A percentile compares a stretch with the other conserved stretches of the same genome.
phyloP scores from a whole-genome alignment of 2,329 filamentous ascomycete species.

The Ophiocordyceps sinensis region DNA sequence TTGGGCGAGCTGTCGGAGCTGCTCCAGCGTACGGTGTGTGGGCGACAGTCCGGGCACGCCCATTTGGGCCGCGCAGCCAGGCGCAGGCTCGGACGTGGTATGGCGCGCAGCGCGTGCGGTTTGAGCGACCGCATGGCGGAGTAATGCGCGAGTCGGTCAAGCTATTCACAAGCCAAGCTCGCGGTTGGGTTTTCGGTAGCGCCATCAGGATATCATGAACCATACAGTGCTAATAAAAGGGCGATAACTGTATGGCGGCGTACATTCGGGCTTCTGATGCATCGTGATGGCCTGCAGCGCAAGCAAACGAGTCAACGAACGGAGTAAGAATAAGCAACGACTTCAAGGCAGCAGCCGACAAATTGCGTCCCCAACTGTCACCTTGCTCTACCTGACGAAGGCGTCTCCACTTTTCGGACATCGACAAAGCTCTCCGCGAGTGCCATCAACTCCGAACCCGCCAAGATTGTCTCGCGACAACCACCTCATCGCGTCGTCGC shows the following conservation, averaged over 20 bases:
- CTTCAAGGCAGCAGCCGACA: too few species aligned
- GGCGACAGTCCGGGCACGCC: not conserved
- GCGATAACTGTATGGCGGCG: not conserved
- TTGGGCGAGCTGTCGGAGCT: constrained; percentile 14
- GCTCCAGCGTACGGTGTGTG: constrained; percentile 12
- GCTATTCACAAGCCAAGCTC: not conserved
- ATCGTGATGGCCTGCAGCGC: too few species aligned
- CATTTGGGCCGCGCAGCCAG: not conserved
- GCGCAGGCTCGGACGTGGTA: not conserved
- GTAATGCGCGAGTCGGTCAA: not conserved
- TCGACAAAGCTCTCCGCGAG: too few species aligned
- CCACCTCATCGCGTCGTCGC: not conserved
- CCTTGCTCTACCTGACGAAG: too few species aligned
- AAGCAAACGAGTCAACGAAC: too few species aligned
- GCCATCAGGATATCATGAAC: too few species aligned
- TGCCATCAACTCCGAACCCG: too few species aligned
- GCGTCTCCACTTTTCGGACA: too few species aligned
- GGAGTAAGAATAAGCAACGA: too few species aligned
- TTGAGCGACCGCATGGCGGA: not conserved
- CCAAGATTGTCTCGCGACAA: not conserved
- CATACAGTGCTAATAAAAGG: not conserved
- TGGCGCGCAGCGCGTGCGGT: not conserved
- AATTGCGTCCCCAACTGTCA: too few species aligned
- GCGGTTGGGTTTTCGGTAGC: not conserved
- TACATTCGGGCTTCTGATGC: not conserved